Conservation (phyloP, 306 rosid genomes). For the Elaeagnus macrophylla region DNA sequence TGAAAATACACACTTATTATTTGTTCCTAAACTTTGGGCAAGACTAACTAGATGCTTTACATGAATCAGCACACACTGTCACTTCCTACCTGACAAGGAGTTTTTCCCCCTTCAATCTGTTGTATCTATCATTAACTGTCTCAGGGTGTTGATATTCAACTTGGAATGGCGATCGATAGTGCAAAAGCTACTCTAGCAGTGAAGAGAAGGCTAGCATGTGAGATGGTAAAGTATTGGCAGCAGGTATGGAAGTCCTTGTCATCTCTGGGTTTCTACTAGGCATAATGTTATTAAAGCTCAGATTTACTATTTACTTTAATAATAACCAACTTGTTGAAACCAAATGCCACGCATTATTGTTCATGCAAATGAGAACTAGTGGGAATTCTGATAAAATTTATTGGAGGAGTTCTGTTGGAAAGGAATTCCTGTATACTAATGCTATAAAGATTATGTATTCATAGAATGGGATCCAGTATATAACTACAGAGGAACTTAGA, state of each 20-base stretch:
- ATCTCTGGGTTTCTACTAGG: neutral
- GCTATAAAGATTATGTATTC: too few relatives aligned
- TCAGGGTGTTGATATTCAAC: slow-evolving; percentile 92
- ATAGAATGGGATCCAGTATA: too few relatives aligned
- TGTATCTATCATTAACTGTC: slow-evolving; percentile 14
- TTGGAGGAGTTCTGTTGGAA: too few relatives aligned
- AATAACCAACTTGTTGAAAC: too few relatives aligned
- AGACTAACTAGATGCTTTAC: neutral
- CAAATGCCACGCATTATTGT: too few relatives aligned
- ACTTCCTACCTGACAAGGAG: neutral
- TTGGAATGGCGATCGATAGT: slow-evolving; percentile 96
- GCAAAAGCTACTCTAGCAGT: slow-evolving; percentile 98
- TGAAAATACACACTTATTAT: neutral
- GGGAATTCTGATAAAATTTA: too few relatives aligned
- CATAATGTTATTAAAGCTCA: slow-evolving; percentile 1
- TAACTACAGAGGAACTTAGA: too few relatives aligned
- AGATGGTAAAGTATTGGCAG: slow-evolving; percentile 98
- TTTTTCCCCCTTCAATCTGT: slow-evolving; percentile 9
- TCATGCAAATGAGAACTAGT: too few relatives aligned
- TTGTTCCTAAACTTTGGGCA: neutral
- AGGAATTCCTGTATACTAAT: too few relatives aligned
- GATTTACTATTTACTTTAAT: neutral
- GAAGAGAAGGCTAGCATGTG: slow-evolving; percentile 97
- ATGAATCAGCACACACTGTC: neutral
- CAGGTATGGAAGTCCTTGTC: slow-evolving; percentile 43